A percentile compares a stretch with the other conserved stretches of the same genome.
Conservation (phyloP, 495 filamentous ascomycete species). For the Gamarada debralockiae region DNA sequence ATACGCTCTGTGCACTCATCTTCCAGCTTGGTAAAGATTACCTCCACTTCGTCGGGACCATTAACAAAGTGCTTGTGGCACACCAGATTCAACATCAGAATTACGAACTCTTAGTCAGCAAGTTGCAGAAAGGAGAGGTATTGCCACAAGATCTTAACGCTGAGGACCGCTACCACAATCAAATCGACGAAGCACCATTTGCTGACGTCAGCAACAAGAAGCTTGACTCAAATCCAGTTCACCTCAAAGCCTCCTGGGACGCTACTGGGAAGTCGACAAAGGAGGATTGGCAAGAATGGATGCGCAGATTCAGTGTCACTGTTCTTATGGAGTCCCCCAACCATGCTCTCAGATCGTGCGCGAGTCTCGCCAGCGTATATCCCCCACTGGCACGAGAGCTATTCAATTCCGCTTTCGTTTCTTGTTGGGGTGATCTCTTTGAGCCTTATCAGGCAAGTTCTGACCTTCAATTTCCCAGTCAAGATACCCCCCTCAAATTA, state of each 20-base stretch:
- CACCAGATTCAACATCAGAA: slow-evolving; percentile 78
- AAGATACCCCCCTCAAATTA: slow-evolving; percentile 14
- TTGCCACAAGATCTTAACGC: slow-evolving; percentile 92
- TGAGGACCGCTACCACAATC: slow-evolving; percentile 75
- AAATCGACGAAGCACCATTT: slow-evolving; percentile 70
- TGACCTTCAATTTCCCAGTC: no score
- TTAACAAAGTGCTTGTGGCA: slow-evolving; percentile 71
- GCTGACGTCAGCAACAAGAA: slow-evolving; percentile 89
- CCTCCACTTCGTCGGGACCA: slow-evolving; percentile 82
- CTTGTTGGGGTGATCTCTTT: slow-evolving; percentile 97
- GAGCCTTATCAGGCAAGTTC: slow-evolving; percentile 63
- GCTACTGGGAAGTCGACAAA: slow-evolving; percentile 90
- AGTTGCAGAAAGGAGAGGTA: slow-evolving; percentile 89
- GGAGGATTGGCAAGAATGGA: slow-evolving; percentile 99
- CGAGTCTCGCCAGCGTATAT: slow-evolving; percentile 84
- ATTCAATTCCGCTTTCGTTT: slow-evolving; percentile 98
- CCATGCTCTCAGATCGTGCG: slow-evolving; percentile 89
- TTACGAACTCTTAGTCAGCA: slow-evolving; percentile 85
- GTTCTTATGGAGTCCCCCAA: slow-evolving; percentile 94
- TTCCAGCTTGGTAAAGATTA: slow-evolving; percentile 96
- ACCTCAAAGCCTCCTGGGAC: slow-evolving; percentile 97
- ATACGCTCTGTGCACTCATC: slow-evolving; percentile 92
- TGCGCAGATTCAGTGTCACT: slow-evolving; percentile 91
- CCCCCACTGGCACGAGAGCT: slow-evolving; percentile 87
- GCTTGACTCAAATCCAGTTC: slow-evolving; percentile 91